Base-by-base conservation (phyloP, 345 rosid species). In the Bruguiera gymnorhiza region DNA sequence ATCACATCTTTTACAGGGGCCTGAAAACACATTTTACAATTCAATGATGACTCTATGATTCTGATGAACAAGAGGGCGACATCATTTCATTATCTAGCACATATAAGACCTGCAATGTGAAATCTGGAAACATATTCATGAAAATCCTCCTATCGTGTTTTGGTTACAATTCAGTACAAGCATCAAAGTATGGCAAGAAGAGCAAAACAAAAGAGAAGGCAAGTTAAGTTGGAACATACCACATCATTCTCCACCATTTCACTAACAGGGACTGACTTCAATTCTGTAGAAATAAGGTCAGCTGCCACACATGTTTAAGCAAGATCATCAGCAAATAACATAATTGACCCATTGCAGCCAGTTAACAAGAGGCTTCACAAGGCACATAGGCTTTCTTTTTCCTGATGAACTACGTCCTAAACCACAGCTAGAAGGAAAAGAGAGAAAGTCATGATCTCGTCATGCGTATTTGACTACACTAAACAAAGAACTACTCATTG, bases 1-100 rank as follows among this genome's bases (percentile, higher is more conserved):
- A 65, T 8, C 69, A 69, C 82, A 68, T 68, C 74, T 56, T 73
- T 76, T 65, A 66, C 75, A 57, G 76, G 71, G 64, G 72, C 62
- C 88, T 84, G 69, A 39, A 72, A 34, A 43, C 31, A 78, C 63
- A 21, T 18, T 50, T 48, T 55, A 31, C 39, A 39, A 43, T 15
- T 11, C 5, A 43, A 43, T 5, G 19, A 43, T 43, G 50, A 15
- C 18, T 11, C 16, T 43, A 43, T 13, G 50, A 43, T 43, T 13
- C 50, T 13, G 50, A 15, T 43, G 19, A 43, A 43, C 50, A 43
- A 43, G 15, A 43, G 0, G 3, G 50, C 13, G 19, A 43, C 50
- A 43, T 11, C 19, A 15, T 43, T 43, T 6, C 21, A 72, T 50
- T 30, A 37, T 32, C 60, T 13, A 6, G 1, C 11, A 56, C 3